phyloP scores from a whole-genome alignment of 2,329 filamentous ascomycete genomes.

The Talaromyces sp. region DNA sequence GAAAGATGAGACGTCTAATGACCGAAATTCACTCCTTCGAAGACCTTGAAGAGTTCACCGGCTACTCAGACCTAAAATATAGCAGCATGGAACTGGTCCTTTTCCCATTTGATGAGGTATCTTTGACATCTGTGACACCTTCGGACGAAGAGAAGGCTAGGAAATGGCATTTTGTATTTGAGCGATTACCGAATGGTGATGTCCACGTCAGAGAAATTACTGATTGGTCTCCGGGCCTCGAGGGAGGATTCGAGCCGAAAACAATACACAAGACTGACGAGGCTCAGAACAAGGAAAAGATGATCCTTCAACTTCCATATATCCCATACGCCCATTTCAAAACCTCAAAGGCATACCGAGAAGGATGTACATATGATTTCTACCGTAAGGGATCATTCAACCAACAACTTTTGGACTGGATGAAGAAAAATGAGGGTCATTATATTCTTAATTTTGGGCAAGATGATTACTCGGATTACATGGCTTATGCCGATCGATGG shows the following conservation, averaged over 20 bases:
- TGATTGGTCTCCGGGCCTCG: slow-evolving; percentile 11
- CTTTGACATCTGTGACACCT: background rate
- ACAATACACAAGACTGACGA: background rate
- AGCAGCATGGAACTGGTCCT: slow-evolving; percentile 8
- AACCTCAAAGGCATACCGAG: slow-evolving; percentile 6
- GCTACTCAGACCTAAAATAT: slow-evolving; percentile 5
- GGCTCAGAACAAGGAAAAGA: background rate
- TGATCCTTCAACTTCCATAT: slow-evolving; percentile 11
- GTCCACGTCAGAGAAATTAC: background rate
- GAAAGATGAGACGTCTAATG: background rate
- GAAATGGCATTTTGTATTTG: slow-evolving; percentile 13
- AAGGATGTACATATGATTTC: slow-evolving; percentile 2
- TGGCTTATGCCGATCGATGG: background rate
- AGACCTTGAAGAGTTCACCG: background rate
- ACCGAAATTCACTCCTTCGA: background rate
- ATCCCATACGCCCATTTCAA: slow-evolving; percentile 14
- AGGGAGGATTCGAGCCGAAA: slow-evolving; percentile 6
- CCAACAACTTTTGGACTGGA: slow-evolving; percentile 6
- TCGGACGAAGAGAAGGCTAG: slow-evolving; percentile 14
- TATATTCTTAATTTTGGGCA: background rate
- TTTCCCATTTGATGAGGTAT: slow-evolving; percentile 13
- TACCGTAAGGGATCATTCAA: slow-evolving; percentile 11
- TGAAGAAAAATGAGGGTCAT: background rate
- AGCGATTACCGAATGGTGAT: background rate
- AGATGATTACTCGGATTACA: background rate